These are phyloP conservation scores for Filobasidium wieringae DNA, from an alignment of 768 basidiomycete genomes.

Conservation along the genomic window DNA sequence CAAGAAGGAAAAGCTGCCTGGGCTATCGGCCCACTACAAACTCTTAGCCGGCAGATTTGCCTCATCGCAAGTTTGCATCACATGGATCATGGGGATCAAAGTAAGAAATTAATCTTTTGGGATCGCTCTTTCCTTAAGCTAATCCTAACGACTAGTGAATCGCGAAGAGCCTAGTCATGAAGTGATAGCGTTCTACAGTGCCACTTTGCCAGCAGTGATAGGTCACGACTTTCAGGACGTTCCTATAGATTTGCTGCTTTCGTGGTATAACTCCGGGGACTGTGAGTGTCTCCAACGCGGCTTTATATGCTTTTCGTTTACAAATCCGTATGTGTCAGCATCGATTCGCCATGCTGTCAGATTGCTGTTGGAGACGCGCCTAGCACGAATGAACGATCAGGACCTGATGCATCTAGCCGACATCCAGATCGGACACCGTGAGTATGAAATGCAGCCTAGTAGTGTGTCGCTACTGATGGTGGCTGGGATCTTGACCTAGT, in stretches of 20 bases:
- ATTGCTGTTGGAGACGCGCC: slow-evolving; percentile 62
- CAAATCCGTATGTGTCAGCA: no score
- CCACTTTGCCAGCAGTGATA: slow-evolving; percentile 53
- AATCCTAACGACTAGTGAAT: no score
- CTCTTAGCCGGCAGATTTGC: slow-evolving; percentile 56
- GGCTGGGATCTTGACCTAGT: not conserved
- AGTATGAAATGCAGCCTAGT: slow-evolving; percentile 17
- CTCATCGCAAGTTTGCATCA: slow-evolving; percentile 56
- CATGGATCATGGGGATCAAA: slow-evolving; percentile 61
- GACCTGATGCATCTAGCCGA: slow-evolving; percentile 53
- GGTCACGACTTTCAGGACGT: slow-evolving; percentile 56
- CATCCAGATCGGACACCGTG: slow-evolving; percentile 54
- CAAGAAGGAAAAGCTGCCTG: slow-evolving; percentile 29
- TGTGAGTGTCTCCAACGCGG: slow-evolving; percentile 4
- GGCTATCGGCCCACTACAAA: slow-evolving; percentile 59
- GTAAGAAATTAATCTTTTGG: no score
- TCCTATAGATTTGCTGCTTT: slow-evolving; percentile 59
- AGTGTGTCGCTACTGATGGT: not conserved
- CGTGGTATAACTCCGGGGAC: slow-evolving; percentile 46
- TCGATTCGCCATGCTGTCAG: slow-evolving; percentile 69
- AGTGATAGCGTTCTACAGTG: slow-evolving; percentile 67
- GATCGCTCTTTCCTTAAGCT: no score
- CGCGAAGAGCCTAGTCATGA: not conserved
- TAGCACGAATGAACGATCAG: slow-evolving; percentile 56
- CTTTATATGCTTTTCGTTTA: not conserved